Evolutionary conservation across 495 filamentous ascomycete genomes (phyloP), one percentile per base, ranked within the genome.

Genomic region (Xylaria castorea): DNA sequence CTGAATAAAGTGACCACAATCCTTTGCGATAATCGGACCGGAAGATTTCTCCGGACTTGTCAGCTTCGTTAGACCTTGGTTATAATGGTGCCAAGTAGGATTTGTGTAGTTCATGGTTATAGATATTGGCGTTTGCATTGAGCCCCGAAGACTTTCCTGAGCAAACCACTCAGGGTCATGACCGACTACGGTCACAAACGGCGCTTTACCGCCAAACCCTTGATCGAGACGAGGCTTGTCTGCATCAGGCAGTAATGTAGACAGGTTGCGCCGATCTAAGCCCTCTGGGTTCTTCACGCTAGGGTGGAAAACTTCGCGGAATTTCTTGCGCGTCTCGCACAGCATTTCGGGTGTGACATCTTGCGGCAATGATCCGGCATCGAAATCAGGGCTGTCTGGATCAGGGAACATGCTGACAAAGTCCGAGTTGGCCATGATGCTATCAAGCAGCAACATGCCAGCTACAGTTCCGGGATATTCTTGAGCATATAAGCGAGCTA

Each of bases 1-100:
- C 74, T 91, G 89, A 42, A 92, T 84, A 74, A 91, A 91, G 76
- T 91, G 89, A 0, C 89, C 89, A 53, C 88, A 88, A 0, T 81
- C 81, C 16, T 81, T 80, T 0, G 89, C 89, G 60, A 86, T 83
- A 16, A 90, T 73, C 7, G 87, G 85, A 1, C 87, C 85, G 5
- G 79, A 79, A 63, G 78, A 81, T 51, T 75, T 80, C 32, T 79
- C 80, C 7, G 68, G 64, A 18, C 79, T 78, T 0, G 85, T 88
- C 27, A 92, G 81, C 32, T 77, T 77, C 5, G 76, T 78, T 50
- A 92, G 76, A 0, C 85, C 89, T 70, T 87, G 79, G 70, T 91
- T 91, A 70, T 91, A 91, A 61, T 32, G 51, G 4, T 80, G 77
- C 90, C 90, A 92, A 6, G 80, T 82, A 0, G 87, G 85, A 71